Base-by-base conservation (phyloP, 2,329 filamentous ascomycete species). In the Colletotrichum gigasporum region DNA sequence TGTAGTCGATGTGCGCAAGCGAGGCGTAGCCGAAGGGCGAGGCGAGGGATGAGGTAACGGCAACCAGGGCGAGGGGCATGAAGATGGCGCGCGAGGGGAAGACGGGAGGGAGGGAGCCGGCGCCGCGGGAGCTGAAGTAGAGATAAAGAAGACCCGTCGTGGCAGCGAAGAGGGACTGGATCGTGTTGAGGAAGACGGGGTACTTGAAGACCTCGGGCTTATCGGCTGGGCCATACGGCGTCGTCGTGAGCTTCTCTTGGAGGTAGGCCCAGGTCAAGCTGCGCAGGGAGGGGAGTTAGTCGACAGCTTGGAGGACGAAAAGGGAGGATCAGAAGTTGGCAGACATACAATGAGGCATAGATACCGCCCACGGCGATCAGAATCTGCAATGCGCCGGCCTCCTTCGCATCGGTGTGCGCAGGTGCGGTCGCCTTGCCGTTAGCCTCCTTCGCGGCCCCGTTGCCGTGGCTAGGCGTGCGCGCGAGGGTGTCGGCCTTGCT, bases 231-330 rank as follows among this genome's bases (percentile, higher is more conserved):
- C 91, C 91, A 79, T 98, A 96, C 7, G 89, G 85, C 10, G 94
- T 98, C 12, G 96, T 99, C 26, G 96, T 98, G 73, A 99, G 93
- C 72, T 96, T 94, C 79, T 99, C 96, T 84, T 99, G 96, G 66
- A 99, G 91, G 69, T 97, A 90, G 22, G 92, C 96, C 96, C 96
- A 99, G 32, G 94, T 96, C 55, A 99, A 82, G 81, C 95, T 94
- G 66, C 9, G 39, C 10, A 26, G 32, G 20, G 8, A 24, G 2
- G 14, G n/a, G 20, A 10, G 57, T 48, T 20, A 57, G 63, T 42
- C 9, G 24, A 39, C n/a, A 22, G 41, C 16, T 24, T 53, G 11
- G 22, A 35, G 6, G 18, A 52, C 20, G 42, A 18, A 14, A 20
- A 8, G 30, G 16, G 32, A 20, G 14, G 16, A n/a, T 11, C 20